A percentile compares a stretch with the other conserved stretches of the same genome.
Conservation (phyloP, 345 rosid genomes). For the Linum lewisii region DNA sequence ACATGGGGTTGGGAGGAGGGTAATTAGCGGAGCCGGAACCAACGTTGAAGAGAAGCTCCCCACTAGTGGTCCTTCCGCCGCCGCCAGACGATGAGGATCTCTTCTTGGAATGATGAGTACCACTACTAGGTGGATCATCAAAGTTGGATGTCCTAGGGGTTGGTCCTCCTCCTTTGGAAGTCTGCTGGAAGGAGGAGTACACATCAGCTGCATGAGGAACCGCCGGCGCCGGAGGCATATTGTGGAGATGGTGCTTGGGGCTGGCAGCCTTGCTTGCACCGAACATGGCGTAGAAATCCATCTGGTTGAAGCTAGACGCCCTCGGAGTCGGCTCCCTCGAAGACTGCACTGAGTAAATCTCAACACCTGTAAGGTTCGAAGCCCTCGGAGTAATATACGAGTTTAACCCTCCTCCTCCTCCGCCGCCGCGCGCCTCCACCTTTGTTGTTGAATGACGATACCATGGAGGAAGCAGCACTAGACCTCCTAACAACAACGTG, state of each 20-base stretch:
- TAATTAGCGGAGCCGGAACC: slow-evolving; percentile 14
- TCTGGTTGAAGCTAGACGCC: slow-evolving; percentile 80
- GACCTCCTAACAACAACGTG: slow-evolving; percentile 37
- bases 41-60: not conserved
- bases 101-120: not conserved
- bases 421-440: slow-evolving; percentile 17
- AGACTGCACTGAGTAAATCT: slow-evolving; percentile 39
- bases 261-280: slow-evolving; percentile 50
- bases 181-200: not conserved
- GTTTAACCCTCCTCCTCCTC: slow-evolving; percentile 35
- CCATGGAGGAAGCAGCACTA: slow-evolving; percentile 27
- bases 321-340: slow-evolving; percentile 76
- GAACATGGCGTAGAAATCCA: slow-evolving; percentile 81
- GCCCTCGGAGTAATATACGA: slow-evolving; percentile 32
- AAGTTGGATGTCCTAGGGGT: slow-evolving; percentile 1
- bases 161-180: not conserved
- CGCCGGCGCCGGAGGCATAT: not conserved
- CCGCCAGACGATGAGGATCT: not conserved
- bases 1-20: slow-evolving; percentile 19
- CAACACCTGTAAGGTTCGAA: slow-evolving; percentile 39
- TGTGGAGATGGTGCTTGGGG: not conserved
- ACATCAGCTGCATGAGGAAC: not conserved
- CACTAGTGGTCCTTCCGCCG: not conserved
- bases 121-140: not conserved
- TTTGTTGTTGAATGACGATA: slow-evolving; percentile 30